Conservation (phyloP, 148 eudicot species). For the Rhododendron henanense region DNA sequence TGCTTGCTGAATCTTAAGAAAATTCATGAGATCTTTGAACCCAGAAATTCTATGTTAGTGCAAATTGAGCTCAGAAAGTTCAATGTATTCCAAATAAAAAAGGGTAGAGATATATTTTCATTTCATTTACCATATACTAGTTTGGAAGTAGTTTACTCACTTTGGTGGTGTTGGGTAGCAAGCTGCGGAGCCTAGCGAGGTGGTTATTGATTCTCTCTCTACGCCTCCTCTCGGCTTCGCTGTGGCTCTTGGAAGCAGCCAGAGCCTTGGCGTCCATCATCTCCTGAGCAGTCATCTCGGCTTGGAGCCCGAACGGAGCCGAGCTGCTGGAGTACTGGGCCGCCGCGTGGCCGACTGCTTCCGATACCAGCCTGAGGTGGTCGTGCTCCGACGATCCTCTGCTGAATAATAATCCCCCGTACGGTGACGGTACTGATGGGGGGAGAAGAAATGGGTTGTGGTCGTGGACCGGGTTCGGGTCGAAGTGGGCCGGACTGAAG, state of each 20-base stretch:
- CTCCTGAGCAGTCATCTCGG: conserved; percentile 88
- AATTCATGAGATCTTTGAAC: neutral
- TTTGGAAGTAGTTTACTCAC: conserved; percentile 30
- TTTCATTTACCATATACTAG: neutral
- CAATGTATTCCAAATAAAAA: neutral
- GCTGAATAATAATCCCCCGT: conserved; percentile 48
- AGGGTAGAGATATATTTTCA: neutral
- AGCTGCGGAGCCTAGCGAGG: conserved; percentile 86
- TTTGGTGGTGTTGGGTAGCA: conserved; percentile 90
- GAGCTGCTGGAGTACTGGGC: conserved; percentile 4
- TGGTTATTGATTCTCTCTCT: conserved; percentile 93
- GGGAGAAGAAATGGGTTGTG: conserved; percentile 58
- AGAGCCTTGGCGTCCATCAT: conserved; percentile 97
- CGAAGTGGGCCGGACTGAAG: conserved; percentile 34
- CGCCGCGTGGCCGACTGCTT: conserved; percentile 48
- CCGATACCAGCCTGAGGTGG: conserved; percentile 38
- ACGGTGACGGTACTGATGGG: conserved; percentile 21
- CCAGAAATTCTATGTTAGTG: neutral
- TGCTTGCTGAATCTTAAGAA: neutral
- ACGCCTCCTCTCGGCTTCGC: conserved; percentile 89
- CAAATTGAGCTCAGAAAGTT: neutral
- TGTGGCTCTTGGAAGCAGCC: conserved; percentile 96
- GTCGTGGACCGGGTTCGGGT: conserved; percentile 21
- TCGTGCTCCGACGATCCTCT: conserved; percentile 20
- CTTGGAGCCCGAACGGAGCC: conserved; percentile 75